phyloP scores from a whole-genome alignment of 2,329 filamentous ascomycete species.

The Fusarium sororula region DNA sequence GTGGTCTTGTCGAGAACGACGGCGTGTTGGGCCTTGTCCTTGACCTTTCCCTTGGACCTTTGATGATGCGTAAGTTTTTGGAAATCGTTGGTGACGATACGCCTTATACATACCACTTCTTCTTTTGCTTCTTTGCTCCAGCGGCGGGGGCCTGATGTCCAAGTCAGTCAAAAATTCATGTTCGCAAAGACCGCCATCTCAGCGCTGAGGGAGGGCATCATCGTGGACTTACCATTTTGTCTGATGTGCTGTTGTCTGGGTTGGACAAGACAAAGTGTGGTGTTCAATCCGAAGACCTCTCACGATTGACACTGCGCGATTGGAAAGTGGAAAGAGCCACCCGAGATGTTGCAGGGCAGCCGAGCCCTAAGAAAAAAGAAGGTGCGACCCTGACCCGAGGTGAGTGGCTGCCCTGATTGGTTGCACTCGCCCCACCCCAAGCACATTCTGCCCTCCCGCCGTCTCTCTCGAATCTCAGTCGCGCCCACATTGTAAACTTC shows the following conservation, averaged over 20 bases:
- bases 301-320: constrained; percentile 7
- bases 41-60: constrained; percentile 74
- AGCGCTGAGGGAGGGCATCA: constrained; percentile 6
- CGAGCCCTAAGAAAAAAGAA: constrained; percentile 23
- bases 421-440: background rate
- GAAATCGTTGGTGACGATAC: constrained; percentile 18
- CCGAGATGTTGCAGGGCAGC: constrained; percentile 48
- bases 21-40: constrained; percentile 99
- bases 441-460: constrained; percentile 7
- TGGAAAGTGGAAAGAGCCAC: constrained; percentile 17
- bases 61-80: constrained; percentile 29
- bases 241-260: constrained; percentile 52
- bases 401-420: background rate
- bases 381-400: constrained; percentile 9
- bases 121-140: constrained; percentile 62
- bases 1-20: constrained; percentile 98
- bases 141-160: constrained; percentile 53
- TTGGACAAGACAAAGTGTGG: constrained; percentile 48
- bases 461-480: constrained; percentile 10
- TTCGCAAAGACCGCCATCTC: background rate
- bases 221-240: constrained; percentile 54
- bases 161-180: constrained; percentile 36
- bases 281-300: constrained; percentile 32
- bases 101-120: constrained; percentile 54
- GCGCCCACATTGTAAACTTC: constrained; percentile 30